Evolutionary conservation across 108 stramenopile species (phyloP).

Genomic region (Pseudonitzschia pungens): DNA sequence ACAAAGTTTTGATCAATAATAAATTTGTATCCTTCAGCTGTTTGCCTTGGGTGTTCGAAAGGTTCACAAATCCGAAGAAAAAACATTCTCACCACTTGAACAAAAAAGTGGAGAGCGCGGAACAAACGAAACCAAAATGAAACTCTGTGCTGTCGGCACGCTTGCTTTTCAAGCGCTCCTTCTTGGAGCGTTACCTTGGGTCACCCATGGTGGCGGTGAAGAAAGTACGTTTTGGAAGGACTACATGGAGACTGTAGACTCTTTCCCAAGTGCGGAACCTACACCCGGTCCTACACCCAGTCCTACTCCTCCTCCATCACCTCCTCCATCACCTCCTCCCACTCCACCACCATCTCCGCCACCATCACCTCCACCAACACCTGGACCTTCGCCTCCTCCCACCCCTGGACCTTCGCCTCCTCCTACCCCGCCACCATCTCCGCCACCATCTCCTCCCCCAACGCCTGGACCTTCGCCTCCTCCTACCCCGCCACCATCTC

Average conservation of each 20-base stretch:
- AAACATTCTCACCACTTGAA: background rate
- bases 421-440: too few species aligned
- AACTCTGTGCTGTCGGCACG: slow-evolving; percentile 10
- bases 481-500: slow-evolving; percentile 3
- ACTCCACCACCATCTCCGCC: too few species aligned
- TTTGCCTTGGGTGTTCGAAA: background rate
- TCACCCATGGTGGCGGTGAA: slow-evolving; percentile 3
- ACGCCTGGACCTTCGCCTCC: slow-evolving; percentile 5
- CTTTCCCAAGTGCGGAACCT: slow-evolving; percentile 29
- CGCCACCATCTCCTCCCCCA: slow-evolving; percentile 16
- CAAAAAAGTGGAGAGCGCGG: background rate
- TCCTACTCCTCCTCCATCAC: too few species aligned
- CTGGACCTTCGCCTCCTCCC: too few species aligned
- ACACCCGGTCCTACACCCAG: too few species aligned
- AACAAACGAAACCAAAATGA: slow-evolving; percentile 9
- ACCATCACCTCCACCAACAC: too few species aligned
- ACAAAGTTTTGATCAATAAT: slow-evolving; percentile 2
- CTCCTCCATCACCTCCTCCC: too few species aligned
- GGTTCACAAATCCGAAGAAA: background rate
- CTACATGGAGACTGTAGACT: slow-evolving; percentile 21
- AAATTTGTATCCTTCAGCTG: background rate
- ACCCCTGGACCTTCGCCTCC: too few species aligned
- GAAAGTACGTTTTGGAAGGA: slow-evolving; percentile 14
- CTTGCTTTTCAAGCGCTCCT: slow-evolving; percentile 8
- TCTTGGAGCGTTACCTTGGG: background rate